These are phyloP conservation scores for Neopestalotiopsis clavispora DNA, from an alignment of 2,329 filamentous ascomycete species.

Conservation along the genomic window DNA sequence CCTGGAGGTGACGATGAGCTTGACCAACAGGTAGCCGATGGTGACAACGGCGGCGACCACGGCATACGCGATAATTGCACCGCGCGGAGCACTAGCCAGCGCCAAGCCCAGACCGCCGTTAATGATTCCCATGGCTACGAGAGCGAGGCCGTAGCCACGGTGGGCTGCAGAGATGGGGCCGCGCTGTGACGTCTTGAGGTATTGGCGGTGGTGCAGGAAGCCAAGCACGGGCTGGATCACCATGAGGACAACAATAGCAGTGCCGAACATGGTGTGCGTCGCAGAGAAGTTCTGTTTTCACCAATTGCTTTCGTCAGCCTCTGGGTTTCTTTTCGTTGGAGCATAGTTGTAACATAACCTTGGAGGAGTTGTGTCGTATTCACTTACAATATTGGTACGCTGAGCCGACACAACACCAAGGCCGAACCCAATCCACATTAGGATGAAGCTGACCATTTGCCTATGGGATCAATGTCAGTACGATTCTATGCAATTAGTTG, in stretches of 20 bases:
- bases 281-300: conserved; percentile 52
- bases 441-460: conserved; percentile 58
- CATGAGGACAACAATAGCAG: conserved; percentile 58
- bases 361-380: not conserved
- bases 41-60: conserved; percentile 58
- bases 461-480: not conserved
- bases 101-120: conserved; percentile 68
- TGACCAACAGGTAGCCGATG: conserved; percentile 47
- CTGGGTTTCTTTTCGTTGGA: not conserved
- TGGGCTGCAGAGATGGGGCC: conserved; percentile 60
- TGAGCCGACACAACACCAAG: conserved; percentile 56
- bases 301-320: conserved; percentile 22
- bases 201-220: conserved; percentile 61
- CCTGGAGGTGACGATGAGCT: conserved; percentile 22
- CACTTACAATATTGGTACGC: conserved; percentile 33
- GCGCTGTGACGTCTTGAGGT: conserved; percentile 50
- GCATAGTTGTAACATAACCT: not conserved
- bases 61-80: conserved; percentile 58
- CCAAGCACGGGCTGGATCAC: conserved; percentile 64
- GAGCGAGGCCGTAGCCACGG: conserved; percentile 64
- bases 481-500: not conserved
- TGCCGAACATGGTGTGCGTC: conserved; percentile 61
- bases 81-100: conserved; percentile 45
- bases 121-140: conserved; percentile 64
- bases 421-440: conserved; percentile 62